Conservation (phyloP, 108 stramenopile genomes). For the Pseudonitzschia multiseries region DNA sequence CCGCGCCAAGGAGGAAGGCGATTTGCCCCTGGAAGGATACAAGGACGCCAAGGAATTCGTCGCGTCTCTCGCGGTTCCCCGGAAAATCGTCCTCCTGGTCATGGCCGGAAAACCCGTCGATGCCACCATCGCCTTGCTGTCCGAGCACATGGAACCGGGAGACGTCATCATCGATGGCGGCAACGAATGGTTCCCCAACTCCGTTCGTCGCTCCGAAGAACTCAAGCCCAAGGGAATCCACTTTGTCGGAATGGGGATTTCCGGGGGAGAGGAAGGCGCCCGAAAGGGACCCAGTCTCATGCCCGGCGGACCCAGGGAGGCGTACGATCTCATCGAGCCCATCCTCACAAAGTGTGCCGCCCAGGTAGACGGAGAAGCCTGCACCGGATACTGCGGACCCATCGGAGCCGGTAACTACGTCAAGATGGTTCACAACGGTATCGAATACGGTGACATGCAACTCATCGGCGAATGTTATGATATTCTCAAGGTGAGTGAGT, state of each 20-base stretch:
- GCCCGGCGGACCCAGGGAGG: constrained; percentile 97
- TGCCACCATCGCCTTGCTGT: constrained; percentile 80
- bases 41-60: constrained; percentile 77
- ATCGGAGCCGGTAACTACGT: constrained; percentile 95
- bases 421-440: constrained; percentile 99
- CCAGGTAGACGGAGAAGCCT: constrained; percentile 86
- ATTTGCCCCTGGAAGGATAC: constrained; percentile 84
- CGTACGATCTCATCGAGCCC: constrained; percentile 92
- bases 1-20: constrained; percentile 92
- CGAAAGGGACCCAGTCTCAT: constrained; percentile 96
- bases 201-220: constrained; percentile 88
- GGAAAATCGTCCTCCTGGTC: constrained; percentile 93
- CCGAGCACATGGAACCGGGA: constrained; percentile 84
- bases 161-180: constrained; percentile 98
- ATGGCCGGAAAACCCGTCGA: constrained; percentile 98
- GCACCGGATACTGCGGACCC: constrained; percentile 95
- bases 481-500: constrained; percentile 59
- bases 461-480: constrained; percentile 97
- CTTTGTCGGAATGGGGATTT: constrained; percentile 98
- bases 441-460: constrained; percentile 99
- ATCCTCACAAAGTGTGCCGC: constrained; percentile 95
- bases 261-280: constrained; percentile 98
- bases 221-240: constrained; percentile 84
- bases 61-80: constrained; percentile 77
- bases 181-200: constrained; percentile 99